Base-by-base conservation (phyloP, 192 early-diverging fungal species). In the Backusella circina region DNA sequence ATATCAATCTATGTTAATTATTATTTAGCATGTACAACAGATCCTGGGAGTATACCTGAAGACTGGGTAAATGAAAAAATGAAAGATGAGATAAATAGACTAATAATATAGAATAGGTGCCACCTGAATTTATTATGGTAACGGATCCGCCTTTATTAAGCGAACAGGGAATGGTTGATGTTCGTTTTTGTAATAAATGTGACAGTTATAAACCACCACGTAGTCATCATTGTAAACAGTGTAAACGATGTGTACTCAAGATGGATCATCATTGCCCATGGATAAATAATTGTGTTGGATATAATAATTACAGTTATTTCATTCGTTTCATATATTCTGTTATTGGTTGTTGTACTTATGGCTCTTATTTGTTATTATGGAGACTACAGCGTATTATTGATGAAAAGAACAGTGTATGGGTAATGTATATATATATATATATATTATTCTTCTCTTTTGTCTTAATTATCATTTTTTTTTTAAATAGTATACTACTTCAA, bases 261-360 rank as follows among this genome's bases (percentile, higher is more conserved):
- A 94, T 95, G 94, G 94, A 95, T 75, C 94, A 95, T 72, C 94
- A 95, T 75, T 95, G 94, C 67, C 96, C 94, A 4, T 99, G 94
- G 94, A 90, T 96, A 76, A 88, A 91, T 83, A 92, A 95, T 82
- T 96, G 95, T 80, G 84, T 98, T 68, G 92, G 93, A 65, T 84
- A 93, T 83, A 83, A 75, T 68, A 91, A 95, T 85, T 86, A 90
- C 74, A 75, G 84, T 21, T 90, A 98, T 80, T 92, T 93, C 78
- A 50, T 95, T 26, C 92, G 96, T 2, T 93, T 99, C 82, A 82
- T 95, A 37, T 84, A 82, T 57, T 94, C 87, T 67, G 91, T 93
- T 7, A 86, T 80, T 65, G 26, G 91, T 61, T 77, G 90, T 28
- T 85, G 85, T 23, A 35, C 73, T n/a, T 90, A 85, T 71, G 87